Base-by-base conservation (phyloP, 1,139 yeast genomes). In the Magnusiomyces tetraspermus region DNA sequence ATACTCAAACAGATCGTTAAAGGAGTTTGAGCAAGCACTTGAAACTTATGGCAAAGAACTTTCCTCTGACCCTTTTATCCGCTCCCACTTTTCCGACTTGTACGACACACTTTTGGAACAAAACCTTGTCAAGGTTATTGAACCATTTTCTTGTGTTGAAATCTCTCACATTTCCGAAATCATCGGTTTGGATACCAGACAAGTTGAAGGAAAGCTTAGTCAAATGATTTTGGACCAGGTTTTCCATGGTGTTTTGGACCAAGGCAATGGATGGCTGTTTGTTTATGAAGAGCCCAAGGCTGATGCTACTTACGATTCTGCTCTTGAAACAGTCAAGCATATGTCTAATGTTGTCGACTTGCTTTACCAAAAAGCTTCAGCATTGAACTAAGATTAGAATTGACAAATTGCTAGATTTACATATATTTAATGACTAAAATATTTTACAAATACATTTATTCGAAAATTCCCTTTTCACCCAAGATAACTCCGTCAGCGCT, bases 191-290 rank as follows among this genome's bases (percentile, higher is more conserved):
- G 92, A 90, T 61, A 76, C 83, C 51, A 85, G 83, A 59, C 95
- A 89, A 66, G 90, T 92, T 30, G 99, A 92, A 70, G 95, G 95
- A 21, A 92, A 92, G 69, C 76, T 92, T 58, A 83, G 95, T 50
- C 97, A 92, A 70, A 92, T 92, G 98, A 92, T 92, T 61, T 77
- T 92, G 62, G 98, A 92, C 68, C 85, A 88, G 66, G 87, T 90
- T 17, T 88, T 94, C 63, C 85, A 84, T 64, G 99, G 98, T 48
- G 97, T 94, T 47, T 76, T 92, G 62, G 98, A 92, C 68, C 99
- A 92, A 73, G 98, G 98, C 47, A 90, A 90, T 67, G 98, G 98
- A 5, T 92, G 97, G 96, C 78, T 92, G 61, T 83, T 89, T 61
- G 81, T 92, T 55, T 92, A 87, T 64, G 95, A 88, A 57, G 88